Evolutionary conservation across 2,329 filamentous ascomycete genomes (phyloP), one percentile per base, ranked within the genome.

Genomic region (Alternaria infectoria): DNA sequence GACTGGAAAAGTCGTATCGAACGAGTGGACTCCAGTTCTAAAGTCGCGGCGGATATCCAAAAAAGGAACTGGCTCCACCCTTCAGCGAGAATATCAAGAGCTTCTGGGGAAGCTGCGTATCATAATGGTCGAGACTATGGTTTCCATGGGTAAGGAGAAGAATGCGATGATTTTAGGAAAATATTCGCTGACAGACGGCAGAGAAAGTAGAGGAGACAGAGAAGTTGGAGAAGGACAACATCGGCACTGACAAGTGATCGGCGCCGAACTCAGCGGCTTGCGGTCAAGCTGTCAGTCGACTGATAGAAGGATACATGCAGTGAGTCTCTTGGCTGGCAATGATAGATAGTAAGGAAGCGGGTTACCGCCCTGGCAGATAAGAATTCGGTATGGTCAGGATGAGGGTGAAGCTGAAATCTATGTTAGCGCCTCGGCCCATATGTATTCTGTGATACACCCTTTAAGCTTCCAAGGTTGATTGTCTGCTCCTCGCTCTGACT

Each of bases 141-240:
- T 4, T n/a, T 1, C 32, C 4, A 36, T 36, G 32, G 32, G 32
- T 36, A 36, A 36, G 32, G 9, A 36, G 13, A 36, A 0, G 2
- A 36, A 0, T 36, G 32, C 32, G 1, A n/a, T n/a, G 7, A 5
- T 36, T 2, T 36, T 7, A n/a, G 7, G 3, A 15, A 36, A 9
- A 0, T 1, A 15, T 4, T 36, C 15, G 4, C 30, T 36, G 13
- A 36, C 4, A 36, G 32, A 0, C 8, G 4, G 0, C 4, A 36
- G 32, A 36, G 32, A 36, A 36, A 8, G 10, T 8, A n/a, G 32
- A 36, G 4, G 32, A 36, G 32, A 0, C 32, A 36, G 15, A 36
- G 32, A 36, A 36, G 32, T 2, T 36, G 4, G 10, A 9, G 32
- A 36, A 36, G 32, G 15, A 36, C 15, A 7, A 36, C 8, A 36